Percentiles rank a stretch among this genome's conserved stretches.
Evolutionary conservation across 2,329 filamentous ascomycete genomes (phyloP).

Genomic region (Botrytis aclada): DNA sequence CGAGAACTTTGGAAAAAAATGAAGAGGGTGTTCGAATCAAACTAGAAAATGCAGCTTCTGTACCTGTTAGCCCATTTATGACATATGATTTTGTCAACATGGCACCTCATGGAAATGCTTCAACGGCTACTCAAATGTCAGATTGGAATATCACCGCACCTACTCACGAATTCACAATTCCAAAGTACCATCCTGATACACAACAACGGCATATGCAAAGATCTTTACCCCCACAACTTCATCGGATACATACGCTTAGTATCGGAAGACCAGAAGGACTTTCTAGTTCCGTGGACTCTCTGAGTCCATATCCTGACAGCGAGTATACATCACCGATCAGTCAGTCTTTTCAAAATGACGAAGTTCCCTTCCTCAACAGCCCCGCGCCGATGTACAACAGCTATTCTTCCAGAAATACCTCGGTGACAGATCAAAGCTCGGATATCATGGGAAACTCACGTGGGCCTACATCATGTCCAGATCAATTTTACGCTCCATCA

Average conservation of each 20-base stretch:
- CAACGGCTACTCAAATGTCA: conserved; percentile 30
- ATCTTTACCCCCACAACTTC: conserved; percentile 48
- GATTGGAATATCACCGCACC: conserved; percentile 37
- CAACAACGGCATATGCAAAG: conserved; percentile 32
- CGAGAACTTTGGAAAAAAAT: conserved; percentile 25
- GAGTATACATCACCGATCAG: conserved; percentile 55
- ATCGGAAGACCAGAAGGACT: conserved; percentile 38
- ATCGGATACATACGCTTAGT: conserved; percentile 47
- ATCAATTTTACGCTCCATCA: conserved; percentile 58
- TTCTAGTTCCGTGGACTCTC: conserved; percentile 45
- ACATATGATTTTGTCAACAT: conserved; percentile 43
- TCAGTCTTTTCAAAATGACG: conserved; percentile 53
- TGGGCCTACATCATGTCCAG: conserved; percentile 58
- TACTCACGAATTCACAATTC: conserved; percentile 29
- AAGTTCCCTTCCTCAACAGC: conserved; percentile 55
- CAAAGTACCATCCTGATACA: conserved; percentile 26
- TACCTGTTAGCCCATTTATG: conserved; percentile 34
- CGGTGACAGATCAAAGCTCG: conserved; percentile 52
- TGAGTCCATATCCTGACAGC: conserved; percentile 51
- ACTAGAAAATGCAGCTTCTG: conserved; percentile 29
- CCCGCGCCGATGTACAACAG: conserved; percentile 56
- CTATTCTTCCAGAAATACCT: conserved; percentile 48
- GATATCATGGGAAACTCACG: conserved; percentile 54
- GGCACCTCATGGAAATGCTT: conserved; percentile 35
- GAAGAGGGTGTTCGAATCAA: conserved; percentile 37